These are phyloP conservation scores for Rubia occidens DNA, from an alignment of 305 asterid genomes.

Conservation along the genomic window DNA sequence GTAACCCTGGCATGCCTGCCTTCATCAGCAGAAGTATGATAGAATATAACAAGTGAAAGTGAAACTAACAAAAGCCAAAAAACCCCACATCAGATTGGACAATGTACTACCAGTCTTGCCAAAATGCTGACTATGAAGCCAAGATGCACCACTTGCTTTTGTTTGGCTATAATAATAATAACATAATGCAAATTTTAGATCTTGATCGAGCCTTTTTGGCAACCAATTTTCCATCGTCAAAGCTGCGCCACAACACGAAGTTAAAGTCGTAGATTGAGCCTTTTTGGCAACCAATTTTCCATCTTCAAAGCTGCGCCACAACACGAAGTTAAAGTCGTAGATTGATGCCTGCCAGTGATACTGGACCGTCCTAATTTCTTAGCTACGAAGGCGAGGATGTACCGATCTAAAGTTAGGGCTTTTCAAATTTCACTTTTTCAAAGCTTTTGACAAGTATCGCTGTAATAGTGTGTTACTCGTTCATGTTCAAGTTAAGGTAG, in stretches of 20 bases:
- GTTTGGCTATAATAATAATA: not conserved
- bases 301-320: conserved; percentile 12
- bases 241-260: conserved; percentile 4
- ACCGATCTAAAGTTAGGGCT: not conserved
- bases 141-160: conserved; percentile 18
- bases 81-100: not conserved
- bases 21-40: not conserved
- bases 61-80: conserved; percentile 18
- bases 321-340: too few species aligned
- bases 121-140: conserved; percentile 8
- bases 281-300: not conserved
- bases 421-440: not conserved
- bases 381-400: conserved; percentile 5
- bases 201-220: conserved; percentile 1
- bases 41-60: conserved; percentile 5
- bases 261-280: too few species aligned
- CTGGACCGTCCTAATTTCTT: not conserved
- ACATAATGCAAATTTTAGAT: not conserved
- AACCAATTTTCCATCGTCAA: conserved; percentile 4
- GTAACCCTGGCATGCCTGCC: not conserved
- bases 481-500: too few species aligned
- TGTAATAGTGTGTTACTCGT: too few species aligned
- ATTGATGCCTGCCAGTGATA: not conserved
- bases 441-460: not conserved
- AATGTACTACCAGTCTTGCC: not conserved